Evolutionary conservation across 2,329 filamentous ascomycete species (phyloP).

Genomic region (Aspergillus niger): DNA sequence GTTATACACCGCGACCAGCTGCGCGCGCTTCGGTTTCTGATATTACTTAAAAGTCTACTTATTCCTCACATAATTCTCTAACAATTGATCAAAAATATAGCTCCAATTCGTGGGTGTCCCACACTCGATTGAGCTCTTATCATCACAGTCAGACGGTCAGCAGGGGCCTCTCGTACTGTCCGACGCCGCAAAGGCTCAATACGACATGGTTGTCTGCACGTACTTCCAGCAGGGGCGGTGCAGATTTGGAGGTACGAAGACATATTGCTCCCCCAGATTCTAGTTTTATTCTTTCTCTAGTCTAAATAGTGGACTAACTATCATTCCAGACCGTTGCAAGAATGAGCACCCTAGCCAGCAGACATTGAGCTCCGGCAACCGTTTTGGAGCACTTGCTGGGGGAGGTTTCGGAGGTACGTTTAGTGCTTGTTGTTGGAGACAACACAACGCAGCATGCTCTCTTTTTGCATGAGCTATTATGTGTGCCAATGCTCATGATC

Average conservation of each 20-base stretch:
- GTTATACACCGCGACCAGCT: too few species aligned
- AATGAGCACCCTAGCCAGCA: slow-evolving; percentile 57
- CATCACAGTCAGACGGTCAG: background rate
- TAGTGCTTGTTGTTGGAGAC: background rate
- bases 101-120: background rate
- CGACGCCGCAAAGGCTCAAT: background rate
- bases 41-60: background rate
- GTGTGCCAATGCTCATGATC: too few species aligned
- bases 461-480: too few species aligned
- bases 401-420: slow-evolving; percentile 44
- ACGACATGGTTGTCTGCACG: slow-evolving; percentile 56
- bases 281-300: background rate
- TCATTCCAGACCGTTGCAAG: slow-evolving; percentile 57
- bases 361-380: slow-evolving; percentile 52
- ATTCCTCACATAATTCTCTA: background rate
- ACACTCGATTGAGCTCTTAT: background rate
- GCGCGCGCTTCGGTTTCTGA: background rate
- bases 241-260: slow-evolving; percentile 61
- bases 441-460: background rate
- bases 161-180: background rate
- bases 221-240: slow-evolving; percentile 68
- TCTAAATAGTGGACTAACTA: slow-evolving; percentile 19
- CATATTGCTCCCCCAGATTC: background rate
- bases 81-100: too few species aligned
- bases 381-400: slow-evolving; percentile 57